phyloP scores from a whole-genome alignment of 1,284 basidiomycete species.

The Cystobasidiaceae sp. region DNA sequence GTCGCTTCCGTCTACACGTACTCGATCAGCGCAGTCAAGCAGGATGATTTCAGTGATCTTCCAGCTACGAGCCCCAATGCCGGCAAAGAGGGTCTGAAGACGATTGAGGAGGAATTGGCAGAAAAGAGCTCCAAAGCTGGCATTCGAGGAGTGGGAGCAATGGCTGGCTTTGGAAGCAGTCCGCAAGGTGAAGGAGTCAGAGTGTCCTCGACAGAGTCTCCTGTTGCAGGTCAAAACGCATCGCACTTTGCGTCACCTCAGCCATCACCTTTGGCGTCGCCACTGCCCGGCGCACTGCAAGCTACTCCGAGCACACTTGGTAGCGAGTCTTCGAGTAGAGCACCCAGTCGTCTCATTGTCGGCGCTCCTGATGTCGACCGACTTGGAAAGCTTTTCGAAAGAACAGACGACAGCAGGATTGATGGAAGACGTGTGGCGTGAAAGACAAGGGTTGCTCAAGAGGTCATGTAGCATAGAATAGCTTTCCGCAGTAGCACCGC shows the following conservation, averaged over 20 bases:
- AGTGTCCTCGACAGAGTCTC: background rate
- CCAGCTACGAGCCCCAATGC: conserved; percentile 28
- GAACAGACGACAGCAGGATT: background rate
- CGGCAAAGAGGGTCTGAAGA: conserved; percentile 11
- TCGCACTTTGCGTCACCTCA: conserved; percentile 4
- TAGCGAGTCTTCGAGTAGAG: no score
- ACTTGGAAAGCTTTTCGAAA: conserved; percentile 24
- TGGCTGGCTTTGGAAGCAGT: conserved; percentile 24
- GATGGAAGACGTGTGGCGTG: conserved; percentile 25
- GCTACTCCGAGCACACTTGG: no score
- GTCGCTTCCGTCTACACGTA: conserved; percentile 82
- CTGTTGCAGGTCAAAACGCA: background rate
- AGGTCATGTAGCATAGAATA: background rate
- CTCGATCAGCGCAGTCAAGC: conserved; percentile 86
- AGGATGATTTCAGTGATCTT: conserved; percentile 65
- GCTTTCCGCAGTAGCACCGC: background rate
- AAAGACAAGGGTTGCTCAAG: background rate
- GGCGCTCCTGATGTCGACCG: conserved; percentile 37
- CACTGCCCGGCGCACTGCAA: no score
- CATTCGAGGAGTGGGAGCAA: conserved; percentile 22
- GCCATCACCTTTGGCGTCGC: conserved; percentile 12
- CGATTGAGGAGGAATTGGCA: conserved; percentile 30
- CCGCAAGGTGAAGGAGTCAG: conserved; percentile 25
- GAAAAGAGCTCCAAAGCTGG: background rate
- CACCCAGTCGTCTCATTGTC: conserved; percentile 31